phyloP scores from a whole-genome alignment of 495 filamentous ascomycete species.

The Staphylotrichum longicolle region DNA sequence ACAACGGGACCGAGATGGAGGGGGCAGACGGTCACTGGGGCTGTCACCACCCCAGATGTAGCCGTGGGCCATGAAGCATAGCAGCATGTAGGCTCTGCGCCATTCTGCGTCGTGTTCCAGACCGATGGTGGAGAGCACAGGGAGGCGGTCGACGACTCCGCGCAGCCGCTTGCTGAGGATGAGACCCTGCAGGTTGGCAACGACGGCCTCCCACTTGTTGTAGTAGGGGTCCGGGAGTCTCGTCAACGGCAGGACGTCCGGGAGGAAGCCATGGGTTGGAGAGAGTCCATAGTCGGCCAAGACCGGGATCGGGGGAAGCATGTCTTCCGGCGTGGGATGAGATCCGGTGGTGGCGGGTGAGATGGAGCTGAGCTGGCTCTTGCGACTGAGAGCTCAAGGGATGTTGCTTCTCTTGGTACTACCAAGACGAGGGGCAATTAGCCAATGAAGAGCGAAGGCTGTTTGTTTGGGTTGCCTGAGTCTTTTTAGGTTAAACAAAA shows the following conservation, averaged over 20 bases:
- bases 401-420: slow-evolving; percentile 14
- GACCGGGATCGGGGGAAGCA: slow-evolving; percentile 80
- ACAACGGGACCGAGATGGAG: slow-evolving; percentile 77
- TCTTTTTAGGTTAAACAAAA: slow-evolving; percentile 21
- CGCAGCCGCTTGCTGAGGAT: slow-evolving; percentile 79
- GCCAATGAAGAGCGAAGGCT: not conserved
- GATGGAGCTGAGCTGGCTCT: too few relatives aligned
- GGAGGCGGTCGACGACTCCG: slow-evolving; percentile 70
- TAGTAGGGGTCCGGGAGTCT: slow-evolving; percentile 85
- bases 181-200: slow-evolving; percentile 79
- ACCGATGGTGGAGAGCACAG: slow-evolving; percentile 74
- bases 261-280: slow-evolving; percentile 82
- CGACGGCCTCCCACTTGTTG: slow-evolving; percentile 83
- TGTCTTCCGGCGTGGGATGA: slow-evolving; percentile 35
- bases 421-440: slow-evolving; percentile 6
- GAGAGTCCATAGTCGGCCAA: slow-evolving; percentile 87
- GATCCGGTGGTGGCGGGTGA: not conserved
- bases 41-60: slow-evolving; percentile 92
- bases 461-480: not conserved
- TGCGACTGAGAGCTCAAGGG: too few relatives aligned
- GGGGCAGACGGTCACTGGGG: slow-evolving; percentile 82
- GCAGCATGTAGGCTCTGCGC: slow-evolving; percentile 80
- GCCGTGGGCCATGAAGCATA: slow-evolving; percentile 78
- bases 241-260: slow-evolving; percentile 73
- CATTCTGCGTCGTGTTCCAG: slow-evolving; percentile 83